Conservation (phyloP, 805 yeast genomes). For the Starmerella vaccinii region DNA sequence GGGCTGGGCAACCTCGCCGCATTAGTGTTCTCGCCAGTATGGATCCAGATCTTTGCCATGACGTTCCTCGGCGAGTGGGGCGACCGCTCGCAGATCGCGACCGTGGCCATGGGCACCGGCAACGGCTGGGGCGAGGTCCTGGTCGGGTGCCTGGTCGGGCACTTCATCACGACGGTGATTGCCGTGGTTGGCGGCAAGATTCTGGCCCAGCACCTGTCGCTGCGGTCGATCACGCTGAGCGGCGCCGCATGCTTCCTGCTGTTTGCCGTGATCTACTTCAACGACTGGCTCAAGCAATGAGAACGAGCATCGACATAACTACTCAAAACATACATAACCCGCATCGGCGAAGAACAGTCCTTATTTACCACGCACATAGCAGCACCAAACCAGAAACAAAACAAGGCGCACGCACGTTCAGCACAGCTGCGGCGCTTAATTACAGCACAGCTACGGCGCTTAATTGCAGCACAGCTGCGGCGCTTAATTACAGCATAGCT, state of each 20-base stretch:
- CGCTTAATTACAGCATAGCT: no score
- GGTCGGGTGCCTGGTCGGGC: constrained; percentile 83
- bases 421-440: no score
- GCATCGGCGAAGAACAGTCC: no score
- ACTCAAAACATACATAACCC: background rate
- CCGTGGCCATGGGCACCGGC: constrained; percentile 98
- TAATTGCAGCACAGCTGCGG: no score
- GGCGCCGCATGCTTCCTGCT: constrained; percentile 81
- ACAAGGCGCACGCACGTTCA: no score
- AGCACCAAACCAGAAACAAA: no score
- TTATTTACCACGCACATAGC: no score
- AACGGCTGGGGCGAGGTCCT: constrained; percentile 83
- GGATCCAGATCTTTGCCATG: constrained; percentile 93
- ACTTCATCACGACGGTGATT: constrained; percentile 70
- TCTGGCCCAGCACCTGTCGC: constrained; percentile 76
- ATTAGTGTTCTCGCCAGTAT: constrained; percentile 68
- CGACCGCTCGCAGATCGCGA: constrained; percentile 94
- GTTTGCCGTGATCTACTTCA: constrained; percentile 70
- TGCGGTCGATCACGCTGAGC: constrained; percentile 84
- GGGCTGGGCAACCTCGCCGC: constrained; percentile 48
- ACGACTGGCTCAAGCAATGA: constrained; percentile 34
- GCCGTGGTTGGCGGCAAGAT: constrained; percentile 93
- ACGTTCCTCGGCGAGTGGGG: constrained; percentile 98
- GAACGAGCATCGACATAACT: background rate
- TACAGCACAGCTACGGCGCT: no score